phyloP scores from a whole-genome alignment of 1,284 basidiomycete genomes.

The Leccinum subfulvum region DNA sequence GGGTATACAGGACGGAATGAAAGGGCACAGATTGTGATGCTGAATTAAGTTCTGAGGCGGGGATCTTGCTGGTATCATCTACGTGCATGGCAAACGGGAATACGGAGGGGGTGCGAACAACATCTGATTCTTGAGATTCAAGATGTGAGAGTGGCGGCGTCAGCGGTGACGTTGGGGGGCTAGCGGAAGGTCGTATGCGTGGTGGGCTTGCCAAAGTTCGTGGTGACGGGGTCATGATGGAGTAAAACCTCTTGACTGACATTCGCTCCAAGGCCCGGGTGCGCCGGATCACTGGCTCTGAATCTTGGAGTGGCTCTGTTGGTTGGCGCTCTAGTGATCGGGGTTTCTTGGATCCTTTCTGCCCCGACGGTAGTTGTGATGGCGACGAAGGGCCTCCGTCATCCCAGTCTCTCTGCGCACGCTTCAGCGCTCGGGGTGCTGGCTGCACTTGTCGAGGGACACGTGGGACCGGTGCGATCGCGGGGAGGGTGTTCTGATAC shows the following conservation, averaged over 20 bases:
- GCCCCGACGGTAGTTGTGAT: slow-evolving; percentile 11
- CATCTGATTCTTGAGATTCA: slow-evolving; percentile 45
- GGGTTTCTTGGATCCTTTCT: slow-evolving; percentile 27
- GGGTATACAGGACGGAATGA: slow-evolving; percentile 37
- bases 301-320: slow-evolving; percentile 47
- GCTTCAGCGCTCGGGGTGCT: slow-evolving; percentile 38
- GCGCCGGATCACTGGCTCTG: slow-evolving; percentile 17
- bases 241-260: slow-evolving; percentile 17
- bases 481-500: slow-evolving; percentile 62
- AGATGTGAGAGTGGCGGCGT: slow-evolving; percentile 23
- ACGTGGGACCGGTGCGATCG: slow-evolving; percentile 46
- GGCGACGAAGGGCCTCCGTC: slow-evolving; percentile 22
- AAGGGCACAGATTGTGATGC: slow-evolving; percentile 31
- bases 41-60: slow-evolving; percentile 41
- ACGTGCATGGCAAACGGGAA: slow-evolving; percentile 52
- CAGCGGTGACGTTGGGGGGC: slow-evolving; percentile 27
- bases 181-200: slow-evolving; percentile 13
- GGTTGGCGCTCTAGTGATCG: slow-evolving; percentile 41
- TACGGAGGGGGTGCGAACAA: slow-evolving; percentile 49
- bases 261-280: slow-evolving; percentile 23
- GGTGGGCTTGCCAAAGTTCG: slow-evolving; percentile 9
- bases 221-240: slow-evolving; percentile 14
- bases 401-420: slow-evolving; percentile 32
- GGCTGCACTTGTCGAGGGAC: slow-evolving; percentile 48
- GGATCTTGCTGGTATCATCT: slow-evolving; percentile 33